A percentile compares a stretch with the other conserved stretches of the same genome.
phyloP scores from a whole-genome alignment of 176 grass and related monocot species.

The Otatea glauca region DNA sequence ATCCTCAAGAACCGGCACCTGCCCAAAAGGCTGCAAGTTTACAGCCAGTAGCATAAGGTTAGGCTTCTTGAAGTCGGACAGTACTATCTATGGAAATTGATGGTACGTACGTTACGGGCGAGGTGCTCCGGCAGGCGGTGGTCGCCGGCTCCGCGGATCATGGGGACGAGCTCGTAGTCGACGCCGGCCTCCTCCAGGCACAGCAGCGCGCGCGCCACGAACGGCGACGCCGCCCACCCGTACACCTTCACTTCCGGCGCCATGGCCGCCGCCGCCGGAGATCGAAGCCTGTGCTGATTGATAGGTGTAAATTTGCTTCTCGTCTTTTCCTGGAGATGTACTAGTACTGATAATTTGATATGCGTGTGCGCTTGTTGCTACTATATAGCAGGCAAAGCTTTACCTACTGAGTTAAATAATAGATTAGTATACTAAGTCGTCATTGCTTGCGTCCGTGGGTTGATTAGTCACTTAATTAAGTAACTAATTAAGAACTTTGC shows the following conservation, averaged over 20 bases:
- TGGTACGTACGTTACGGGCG: constrained; percentile 53
- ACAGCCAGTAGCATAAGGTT: background rate
- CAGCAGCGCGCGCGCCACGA: constrained; percentile 51
- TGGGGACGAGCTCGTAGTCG: constrained; percentile 48
- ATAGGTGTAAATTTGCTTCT: background rate
- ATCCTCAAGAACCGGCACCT: constrained; percentile 53
- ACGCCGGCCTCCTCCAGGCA: constrained; percentile 68
- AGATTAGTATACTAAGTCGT: too few species aligned
- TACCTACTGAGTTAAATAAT: too few species aligned
- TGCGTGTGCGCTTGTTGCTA: too few species aligned
- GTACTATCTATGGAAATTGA: background rate
- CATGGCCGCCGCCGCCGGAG: background rate
- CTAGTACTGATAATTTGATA: background rate
- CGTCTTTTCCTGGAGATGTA: background rate
- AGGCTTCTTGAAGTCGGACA: background rate
- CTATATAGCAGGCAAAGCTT: too few species aligned
- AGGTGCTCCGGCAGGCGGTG: constrained; percentile 48
- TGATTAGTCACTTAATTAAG: too few species aligned
- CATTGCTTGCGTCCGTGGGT: too few species aligned
- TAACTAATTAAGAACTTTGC: too few species aligned
- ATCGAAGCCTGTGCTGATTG: background rate
- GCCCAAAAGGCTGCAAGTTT: constrained; percentile 32
- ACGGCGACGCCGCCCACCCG: constrained; percentile 50
- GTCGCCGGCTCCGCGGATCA: constrained; percentile 37
- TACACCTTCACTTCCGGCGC: constrained; percentile 43